phyloP scores from a whole-genome alignment of 352 stramenopile species.

The Pythium sukuiense region DNA sequence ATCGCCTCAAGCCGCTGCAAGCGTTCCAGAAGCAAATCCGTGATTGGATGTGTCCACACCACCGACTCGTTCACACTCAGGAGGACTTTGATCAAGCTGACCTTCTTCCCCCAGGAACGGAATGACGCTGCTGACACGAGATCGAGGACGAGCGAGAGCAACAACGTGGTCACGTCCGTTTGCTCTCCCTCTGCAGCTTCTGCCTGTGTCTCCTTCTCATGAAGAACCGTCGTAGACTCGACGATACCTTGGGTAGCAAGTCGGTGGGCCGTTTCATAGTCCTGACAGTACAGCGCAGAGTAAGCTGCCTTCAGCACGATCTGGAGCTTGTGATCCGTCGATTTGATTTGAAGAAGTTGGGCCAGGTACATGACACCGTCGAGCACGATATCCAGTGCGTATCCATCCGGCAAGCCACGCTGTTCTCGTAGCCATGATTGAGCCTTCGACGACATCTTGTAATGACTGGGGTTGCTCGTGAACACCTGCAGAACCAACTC shows the following conservation, averaged over 20 bases:
- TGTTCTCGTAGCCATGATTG: slow-evolving; percentile 40
- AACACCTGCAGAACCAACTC: slow-evolving; percentile 56
- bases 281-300: slow-evolving; percentile 61
- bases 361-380: slow-evolving; percentile 54
- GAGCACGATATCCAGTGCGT: slow-evolving; percentile 30
- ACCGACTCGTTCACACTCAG: slow-evolving; percentile 3
- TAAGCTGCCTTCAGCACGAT: slow-evolving; percentile 71
- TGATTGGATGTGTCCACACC: slow-evolving; percentile 55
- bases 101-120: slow-evolving; percentile 60
- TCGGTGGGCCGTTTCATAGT: slow-evolving; percentile 59
- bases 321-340: slow-evolving; percentile 29
- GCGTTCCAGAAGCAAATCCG: slow-evolving; percentile 45
- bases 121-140: slow-evolving; percentile 65
- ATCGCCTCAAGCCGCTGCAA: slow-evolving; percentile 58
- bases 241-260: slow-evolving; percentile 46
- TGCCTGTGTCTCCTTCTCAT: slow-evolving; percentile 5
- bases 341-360: slow-evolving; percentile 44
- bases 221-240: slow-evolving; percentile 15
- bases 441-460: slow-evolving; percentile 44
- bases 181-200: slow-evolving; percentile 1
- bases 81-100: slow-evolving; percentile 14
- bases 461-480: slow-evolving; percentile 64
- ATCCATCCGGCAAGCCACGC: slow-evolving; percentile 12
- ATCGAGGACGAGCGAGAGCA: slow-evolving; percentile 69
- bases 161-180: slow-evolving; percentile 31